Evolutionary conservation across 805 yeast genomes (phyloP).

Genomic region (Kazachstania africana): DNA sequence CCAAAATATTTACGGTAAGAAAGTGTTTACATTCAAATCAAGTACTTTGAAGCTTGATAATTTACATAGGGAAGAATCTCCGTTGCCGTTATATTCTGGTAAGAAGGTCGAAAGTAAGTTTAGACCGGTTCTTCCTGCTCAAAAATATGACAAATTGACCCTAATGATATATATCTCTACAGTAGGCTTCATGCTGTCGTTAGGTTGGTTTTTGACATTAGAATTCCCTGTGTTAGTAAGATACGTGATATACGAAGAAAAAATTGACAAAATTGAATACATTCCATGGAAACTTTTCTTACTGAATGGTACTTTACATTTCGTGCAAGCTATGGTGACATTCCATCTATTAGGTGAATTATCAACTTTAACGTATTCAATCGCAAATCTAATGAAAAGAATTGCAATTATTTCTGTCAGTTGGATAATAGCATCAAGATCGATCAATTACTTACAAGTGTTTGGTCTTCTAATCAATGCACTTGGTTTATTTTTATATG

Average conservation of each 20-base stretch:
- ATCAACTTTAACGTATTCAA: slow-evolving; percentile 75
- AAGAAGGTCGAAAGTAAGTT: slow-evolving; percentile 1
- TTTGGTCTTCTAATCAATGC: slow-evolving; percentile 41
- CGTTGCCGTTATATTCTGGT: slow-evolving; percentile 10
- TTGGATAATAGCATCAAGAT: slow-evolving; percentile 48
- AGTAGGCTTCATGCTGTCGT: slow-evolving; percentile 57
- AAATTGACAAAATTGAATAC: slow-evolving; percentile 14
- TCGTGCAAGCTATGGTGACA: slow-evolving; percentile 67
- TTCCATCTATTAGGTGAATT: slow-evolving; percentile 71
- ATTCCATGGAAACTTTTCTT: slow-evolving; percentile 41
- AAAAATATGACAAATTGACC: slow-evolving; percentile 68
- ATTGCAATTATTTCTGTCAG: slow-evolving; percentile 75
- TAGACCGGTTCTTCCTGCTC: not conserved
- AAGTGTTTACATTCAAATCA: slow-evolving; percentile 45
- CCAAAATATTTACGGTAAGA: slow-evolving; percentile 80
- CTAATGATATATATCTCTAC: slow-evolving; percentile 70
- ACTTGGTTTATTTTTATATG: slow-evolving; percentile 50
- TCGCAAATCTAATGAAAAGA: slow-evolving; percentile 80
- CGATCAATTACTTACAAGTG: slow-evolving; percentile 35
- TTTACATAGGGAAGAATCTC: slow-evolving; percentile 8
- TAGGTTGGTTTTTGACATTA: slow-evolving; percentile 58
- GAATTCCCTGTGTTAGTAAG: slow-evolving; percentile 37
- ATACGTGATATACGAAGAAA: slow-evolving; percentile 9
- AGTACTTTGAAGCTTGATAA: not conserved
- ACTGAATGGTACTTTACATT: slow-evolving; percentile 66